These are phyloP conservation scores for Byssothecium circinans DNA, from an alignment of 2,329 filamentous ascomycete species.

Conservation along the genomic window DNA sequence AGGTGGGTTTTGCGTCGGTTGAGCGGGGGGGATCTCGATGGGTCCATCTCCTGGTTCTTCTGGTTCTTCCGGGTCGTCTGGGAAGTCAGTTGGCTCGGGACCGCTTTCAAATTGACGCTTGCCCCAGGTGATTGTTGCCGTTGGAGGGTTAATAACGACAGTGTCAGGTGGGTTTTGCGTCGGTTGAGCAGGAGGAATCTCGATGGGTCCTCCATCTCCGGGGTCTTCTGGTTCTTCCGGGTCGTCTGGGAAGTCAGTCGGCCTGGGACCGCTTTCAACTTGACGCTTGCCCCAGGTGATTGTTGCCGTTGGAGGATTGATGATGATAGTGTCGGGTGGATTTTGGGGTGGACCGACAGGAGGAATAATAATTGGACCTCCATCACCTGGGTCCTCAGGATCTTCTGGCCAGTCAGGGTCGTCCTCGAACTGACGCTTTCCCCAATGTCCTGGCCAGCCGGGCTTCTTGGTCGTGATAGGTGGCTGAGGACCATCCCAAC, in stretches of 20 bases:
- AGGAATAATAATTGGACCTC: neutral
- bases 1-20: neutral
- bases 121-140: conserved; percentile 15
- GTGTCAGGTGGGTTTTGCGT: conserved; percentile 6
- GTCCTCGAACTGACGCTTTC: conserved; percentile 13
- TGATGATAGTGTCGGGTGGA: conserved; percentile 4
- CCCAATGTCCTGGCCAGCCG: conserved; percentile 15
- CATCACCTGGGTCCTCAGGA: neutral
- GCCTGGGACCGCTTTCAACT: too few species aligned
- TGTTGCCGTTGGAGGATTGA: conserved; percentile 11
- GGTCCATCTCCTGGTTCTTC: neutral
- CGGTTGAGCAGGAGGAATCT: too few species aligned
- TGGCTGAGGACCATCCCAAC: conserved; percentile 12
- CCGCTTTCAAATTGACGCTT: neutral
- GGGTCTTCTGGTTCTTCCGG: neutral
- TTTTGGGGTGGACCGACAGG: neutral
- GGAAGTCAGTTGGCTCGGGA: neutral
- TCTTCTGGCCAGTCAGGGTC: conserved; percentile 1
- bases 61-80: conserved; percentile 4
- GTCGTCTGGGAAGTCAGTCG: too few species aligned
- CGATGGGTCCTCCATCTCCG: too few species aligned
- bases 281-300: conserved; percentile 18
- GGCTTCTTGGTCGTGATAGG: conserved; percentile 16
- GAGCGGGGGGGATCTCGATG: too few species aligned
- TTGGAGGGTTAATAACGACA: conserved; percentile 2